Evolutionary conservation across 2,329 filamentous ascomycete genomes (phyloP).

Genomic region (Cytospora piceicola): DNA sequence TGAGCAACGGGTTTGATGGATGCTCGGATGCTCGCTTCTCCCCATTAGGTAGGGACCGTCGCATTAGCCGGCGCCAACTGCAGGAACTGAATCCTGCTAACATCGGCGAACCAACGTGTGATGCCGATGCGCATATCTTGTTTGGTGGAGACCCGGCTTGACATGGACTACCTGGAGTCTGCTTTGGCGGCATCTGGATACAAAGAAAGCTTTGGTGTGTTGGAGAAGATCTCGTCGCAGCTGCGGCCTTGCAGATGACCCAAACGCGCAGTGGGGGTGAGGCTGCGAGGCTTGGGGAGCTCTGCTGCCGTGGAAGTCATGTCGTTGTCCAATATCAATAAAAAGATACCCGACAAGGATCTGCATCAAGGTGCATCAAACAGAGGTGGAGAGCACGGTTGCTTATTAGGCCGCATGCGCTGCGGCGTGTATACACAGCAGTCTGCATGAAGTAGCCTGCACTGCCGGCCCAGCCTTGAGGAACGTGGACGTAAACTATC

Average conservation of each 20-base stretch:
- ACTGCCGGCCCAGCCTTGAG: slow-evolving; percentile 1
- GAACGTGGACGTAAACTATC: neutral
- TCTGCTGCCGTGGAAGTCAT: neutral
- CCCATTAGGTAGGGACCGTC: neutral
- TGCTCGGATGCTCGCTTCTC: slow-evolving; percentile 2
- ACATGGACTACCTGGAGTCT: too few relatives aligned
- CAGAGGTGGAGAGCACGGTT: neutral
- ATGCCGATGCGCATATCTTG: neutral
- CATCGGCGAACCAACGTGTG: neutral
- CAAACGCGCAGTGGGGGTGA: neutral
- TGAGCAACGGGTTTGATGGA: neutral
- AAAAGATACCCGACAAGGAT: neutral
- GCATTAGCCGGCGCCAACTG: neutral
- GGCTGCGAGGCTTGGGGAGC: neutral
- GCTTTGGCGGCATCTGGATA: too few relatives aligned
- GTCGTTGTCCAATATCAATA: neutral
- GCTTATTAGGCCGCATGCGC: neutral
- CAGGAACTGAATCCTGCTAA: neutral
- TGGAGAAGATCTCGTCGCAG: neutral
- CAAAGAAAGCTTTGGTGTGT: neutral
- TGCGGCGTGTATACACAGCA: neutral
- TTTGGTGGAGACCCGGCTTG: too few relatives aligned
- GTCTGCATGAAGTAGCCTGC: neutral
- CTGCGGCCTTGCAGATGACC: slow-evolving; percentile 1
- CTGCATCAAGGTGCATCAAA: neutral